These are phyloP conservation scores for Dittrichia graveolens DNA, from an alignment of 129 eudicot genomes.

Conservation along the genomic window DNA sequence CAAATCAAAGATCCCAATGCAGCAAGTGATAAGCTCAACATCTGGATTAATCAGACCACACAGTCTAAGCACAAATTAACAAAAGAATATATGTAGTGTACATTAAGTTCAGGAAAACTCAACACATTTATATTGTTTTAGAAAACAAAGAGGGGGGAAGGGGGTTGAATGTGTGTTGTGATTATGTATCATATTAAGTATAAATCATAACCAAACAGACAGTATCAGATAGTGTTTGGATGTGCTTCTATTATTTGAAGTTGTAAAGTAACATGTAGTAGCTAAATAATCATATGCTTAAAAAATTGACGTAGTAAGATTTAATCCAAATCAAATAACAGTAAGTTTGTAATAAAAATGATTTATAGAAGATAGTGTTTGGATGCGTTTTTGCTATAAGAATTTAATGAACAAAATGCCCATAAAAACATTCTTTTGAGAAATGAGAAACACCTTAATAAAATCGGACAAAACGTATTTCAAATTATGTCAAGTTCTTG, in stretches of 20 bases:
- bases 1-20: conserved; percentile 96
- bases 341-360: background rate
- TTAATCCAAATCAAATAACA: background rate
- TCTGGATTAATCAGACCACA: conserved; percentile 45
- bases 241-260: background rate
- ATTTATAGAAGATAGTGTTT: background rate
- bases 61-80: conserved; percentile 3
- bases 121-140: background rate
- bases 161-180: background rate
- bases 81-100: background rate
- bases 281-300: background rate
- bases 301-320: background rate
- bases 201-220: too few relatives aligned
- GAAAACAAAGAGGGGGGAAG: too few relatives aligned
- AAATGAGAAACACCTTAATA: background rate
- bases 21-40: conserved; percentile 83
- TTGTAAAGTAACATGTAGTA: too few relatives aligned
- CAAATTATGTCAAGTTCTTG: too few relatives aligned
- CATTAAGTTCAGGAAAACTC: too few relatives aligned
- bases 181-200: background rate
- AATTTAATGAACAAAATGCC: background rate
- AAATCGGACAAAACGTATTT: too few relatives aligned
- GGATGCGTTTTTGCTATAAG: background rate
- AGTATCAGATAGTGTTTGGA: background rate
- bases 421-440: background rate